Percentiles rank a stretch among this genome's conserved stretches.
Conservation (phyloP, 768 basidiomycete species). For the Chalciporus pseudorubinellus region DNA sequence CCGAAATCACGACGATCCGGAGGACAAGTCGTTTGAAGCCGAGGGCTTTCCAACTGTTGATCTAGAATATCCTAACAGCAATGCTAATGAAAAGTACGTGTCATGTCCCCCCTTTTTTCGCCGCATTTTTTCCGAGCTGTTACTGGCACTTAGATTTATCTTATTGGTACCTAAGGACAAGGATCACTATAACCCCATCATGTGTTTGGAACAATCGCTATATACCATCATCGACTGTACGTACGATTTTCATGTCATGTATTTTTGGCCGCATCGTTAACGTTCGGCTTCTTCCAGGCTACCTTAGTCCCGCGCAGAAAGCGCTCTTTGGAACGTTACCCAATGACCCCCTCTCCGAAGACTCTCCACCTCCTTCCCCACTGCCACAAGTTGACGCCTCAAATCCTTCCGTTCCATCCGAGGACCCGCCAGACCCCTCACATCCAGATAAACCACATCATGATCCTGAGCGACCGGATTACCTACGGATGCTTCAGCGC, state of each 20-base stretch:
- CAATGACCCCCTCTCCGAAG: conserved; percentile 30
- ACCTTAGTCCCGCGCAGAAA: conserved; percentile 65
- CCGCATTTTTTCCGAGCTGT: neutral
- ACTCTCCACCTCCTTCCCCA: conserved; percentile 33
- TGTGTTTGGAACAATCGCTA: conserved; percentile 70
- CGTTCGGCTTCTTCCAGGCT: conserved; percentile 41
- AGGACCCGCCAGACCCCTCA: conserved; percentile 26
- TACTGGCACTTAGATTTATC: conserved; percentile 52
- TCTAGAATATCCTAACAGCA: conserved; percentile 75
- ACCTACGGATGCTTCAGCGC: conserved; percentile 62
- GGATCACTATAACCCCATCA: conserved; percentile 84
- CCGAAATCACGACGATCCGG: conserved; percentile 58
- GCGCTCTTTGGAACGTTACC: conserved; percentile 67
- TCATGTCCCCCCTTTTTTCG: neutral
- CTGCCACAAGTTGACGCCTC: conserved; percentile 33
- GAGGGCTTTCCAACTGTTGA: conserved; percentile 63
- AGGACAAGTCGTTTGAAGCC: conserved; percentile 63
- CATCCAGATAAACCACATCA: conserved; percentile 23
- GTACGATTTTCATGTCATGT: conserved; percentile 18
- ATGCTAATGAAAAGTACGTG: conserved; percentile 63
- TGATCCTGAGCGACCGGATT: conserved; percentile 23
- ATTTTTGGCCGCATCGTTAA: conserved; percentile 6
- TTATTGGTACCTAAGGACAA: conserved; percentile 79
- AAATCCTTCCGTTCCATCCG: conserved; percentile 30
- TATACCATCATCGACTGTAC: conserved; percentile 73